These are phyloP conservation scores for Debaryomyces singareniensis DNA, from an alignment of 1,139 yeast species.

Conservation along the genomic window DNA sequence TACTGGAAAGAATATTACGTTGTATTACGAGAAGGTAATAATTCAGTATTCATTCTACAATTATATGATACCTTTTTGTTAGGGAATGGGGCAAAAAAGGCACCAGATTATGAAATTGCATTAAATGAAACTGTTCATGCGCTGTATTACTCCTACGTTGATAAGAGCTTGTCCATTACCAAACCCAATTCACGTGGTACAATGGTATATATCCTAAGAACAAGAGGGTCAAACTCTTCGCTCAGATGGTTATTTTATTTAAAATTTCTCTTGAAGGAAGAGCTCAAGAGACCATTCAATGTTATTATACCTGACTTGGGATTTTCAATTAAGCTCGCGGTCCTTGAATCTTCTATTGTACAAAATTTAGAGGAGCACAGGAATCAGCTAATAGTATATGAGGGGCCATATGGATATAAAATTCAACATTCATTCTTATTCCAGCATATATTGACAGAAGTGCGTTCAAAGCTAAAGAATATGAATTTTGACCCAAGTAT, in stretches of 20 bases:
- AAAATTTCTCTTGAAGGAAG: conserved; percentile 31
- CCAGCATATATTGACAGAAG: conserved; percentile 22
- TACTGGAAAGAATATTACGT: conserved; percentile 74
- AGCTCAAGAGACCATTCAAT: conserved; percentile 19
- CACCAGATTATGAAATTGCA: conserved; percentile 19
- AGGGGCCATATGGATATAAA: conserved; percentile 26
- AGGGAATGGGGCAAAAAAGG: conserved; percentile 8
- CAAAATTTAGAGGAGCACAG: conserved; percentile 1
- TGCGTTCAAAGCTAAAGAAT: conserved; percentile 12
- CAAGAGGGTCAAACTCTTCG: conserved; percentile 47
- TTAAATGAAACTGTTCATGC: conserved; percentile 24
- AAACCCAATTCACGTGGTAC: conserved; percentile 25
- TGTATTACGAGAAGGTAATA: conserved; percentile 56
- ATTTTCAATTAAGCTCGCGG: conserved; percentile 34
- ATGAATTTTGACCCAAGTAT: conserved; percentile 7
- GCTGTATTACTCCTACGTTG: conserved; percentile 57
- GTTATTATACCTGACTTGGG: conserved; percentile 49
- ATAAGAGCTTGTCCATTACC: conserved; percentile 57
- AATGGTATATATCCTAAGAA: conserved; percentile 46
- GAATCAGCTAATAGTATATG: conserved; percentile 8
- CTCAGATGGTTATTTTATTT: conserved; percentile 60
- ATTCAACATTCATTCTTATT: conserved; percentile 25
- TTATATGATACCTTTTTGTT: conserved; percentile 41
- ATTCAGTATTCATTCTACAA: conserved; percentile 44
- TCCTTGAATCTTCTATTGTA: conserved; percentile 20